Evolutionary conservation across 176 grass and related monocot genomes (phyloP), one percentile per base, ranked within the genome.

Genomic region (Elaeis guineensis): DNA sequence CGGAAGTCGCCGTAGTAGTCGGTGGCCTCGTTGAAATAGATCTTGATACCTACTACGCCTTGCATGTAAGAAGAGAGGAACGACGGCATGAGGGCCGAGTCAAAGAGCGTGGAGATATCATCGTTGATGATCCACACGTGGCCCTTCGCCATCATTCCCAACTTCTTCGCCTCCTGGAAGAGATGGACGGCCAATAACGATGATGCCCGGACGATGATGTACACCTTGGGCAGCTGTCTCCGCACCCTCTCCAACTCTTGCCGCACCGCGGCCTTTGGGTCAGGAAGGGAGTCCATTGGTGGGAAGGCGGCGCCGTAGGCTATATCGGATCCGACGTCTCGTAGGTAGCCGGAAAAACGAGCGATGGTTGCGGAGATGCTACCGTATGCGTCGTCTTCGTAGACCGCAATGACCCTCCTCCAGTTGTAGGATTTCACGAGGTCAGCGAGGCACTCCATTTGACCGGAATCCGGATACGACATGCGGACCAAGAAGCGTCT

Each of bases 31-130:
- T 74, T 35, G 20, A 80, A n/a, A 61, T 74, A 74, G 17, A 56
- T 57, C 19, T 73, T 55, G 55, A 80, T 63, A 17, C 70, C 78
- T 35, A 80, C 20, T 6, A 69, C 56, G 3, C 78, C 78, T 30
- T 69, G 70, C 70, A 80, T 74, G 64, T 74, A 61, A 22, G 58
- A 25, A 26, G 78, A 72, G 23, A 74, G 5, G 48, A 74, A 80
- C 16, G 57, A 52, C 18, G 70, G 57, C 19, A 1, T 6, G 11
- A 74, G 61, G 19, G 50, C 67, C 18, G 78, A 69, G 51, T 80
- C 69, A 25, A 80, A 17, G 62, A 80, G 64, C 9, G 44, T 20
- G 4, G 49, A 58, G 48, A 74, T 63, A 57, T 80, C 78, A 25
- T 80, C 55, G 14, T 21, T 57, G 22, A 58, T 51, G 3, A 80